Conservation (phyloP, 1,139 yeast genomes). For the Zygosaccharomyces pseudobailii region DNA sequence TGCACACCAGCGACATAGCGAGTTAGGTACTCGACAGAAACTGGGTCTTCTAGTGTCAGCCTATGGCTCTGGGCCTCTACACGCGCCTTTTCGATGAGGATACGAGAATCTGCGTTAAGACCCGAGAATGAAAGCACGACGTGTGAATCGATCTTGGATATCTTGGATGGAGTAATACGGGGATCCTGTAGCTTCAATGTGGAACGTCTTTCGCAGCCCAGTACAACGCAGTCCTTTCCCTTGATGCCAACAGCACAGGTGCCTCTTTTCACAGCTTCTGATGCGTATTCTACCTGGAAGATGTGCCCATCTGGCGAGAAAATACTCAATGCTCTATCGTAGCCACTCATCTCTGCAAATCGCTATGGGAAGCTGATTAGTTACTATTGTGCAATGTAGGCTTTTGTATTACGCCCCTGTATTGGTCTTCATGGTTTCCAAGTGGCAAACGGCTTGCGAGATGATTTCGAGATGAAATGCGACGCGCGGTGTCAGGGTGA, state of each 20-base stretch:
- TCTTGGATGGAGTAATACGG: constrained; percentile 90
- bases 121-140: constrained; percentile 95
- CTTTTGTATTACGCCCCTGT: neutral
- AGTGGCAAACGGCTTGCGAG: neutral
- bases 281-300: constrained; percentile 97
- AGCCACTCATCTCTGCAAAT: constrained; percentile 74
- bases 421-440: neutral
- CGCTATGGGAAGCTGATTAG: neutral
- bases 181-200: constrained; percentile 95
- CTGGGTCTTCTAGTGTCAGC: constrained; percentile 90
- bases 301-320: constrained; percentile 99
- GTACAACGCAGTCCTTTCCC: constrained; percentile 81
- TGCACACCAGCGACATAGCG: constrained; percentile 95
- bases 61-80: constrained; percentile 97
- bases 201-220: constrained; percentile 96
- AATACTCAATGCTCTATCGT: constrained; percentile 98
- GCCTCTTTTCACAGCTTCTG: constrained; percentile 97
- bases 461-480: neutral
- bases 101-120: constrained; percentile 94
- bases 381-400: neutral
- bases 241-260: constrained; percentile 97
- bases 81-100: constrained; percentile 90
- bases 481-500: neutral
- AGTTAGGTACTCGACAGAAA: constrained; percentile 85
- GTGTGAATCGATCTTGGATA: constrained; percentile 87